Evolutionary conservation across 768 basidiomycete genomes (phyloP).

Genomic region (Trametes gibbosa): DNA sequence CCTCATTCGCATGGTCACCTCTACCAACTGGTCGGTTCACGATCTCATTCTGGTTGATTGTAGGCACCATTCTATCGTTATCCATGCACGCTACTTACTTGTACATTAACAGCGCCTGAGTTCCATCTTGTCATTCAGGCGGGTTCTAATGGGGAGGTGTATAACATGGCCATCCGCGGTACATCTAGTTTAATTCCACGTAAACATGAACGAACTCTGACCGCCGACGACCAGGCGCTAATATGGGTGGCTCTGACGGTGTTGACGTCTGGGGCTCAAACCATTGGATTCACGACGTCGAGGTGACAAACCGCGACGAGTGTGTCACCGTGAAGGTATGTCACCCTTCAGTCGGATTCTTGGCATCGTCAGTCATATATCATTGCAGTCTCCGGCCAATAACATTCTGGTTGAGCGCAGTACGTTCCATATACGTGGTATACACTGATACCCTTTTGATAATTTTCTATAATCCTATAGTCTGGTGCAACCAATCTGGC

Average conservation of each 20-base stretch:
- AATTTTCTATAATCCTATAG: no score
- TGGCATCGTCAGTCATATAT: background rate
- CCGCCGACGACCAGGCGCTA: slow-evolving; percentile 1
- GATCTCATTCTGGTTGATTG: slow-evolving; percentile 34
- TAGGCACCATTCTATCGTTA: background rate
- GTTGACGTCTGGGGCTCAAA: slow-evolving; percentile 32
- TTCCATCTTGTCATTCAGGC: slow-evolving; percentile 31
- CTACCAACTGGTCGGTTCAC: slow-evolving; percentile 30
- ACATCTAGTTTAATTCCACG: background rate
- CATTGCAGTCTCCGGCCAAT: slow-evolving; percentile 19
- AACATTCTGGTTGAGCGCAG: slow-evolving; percentile 31
- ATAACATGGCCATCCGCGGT: slow-evolving; percentile 33
- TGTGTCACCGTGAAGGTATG: slow-evolving; percentile 32
- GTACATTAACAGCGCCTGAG: slow-evolving; percentile 25
- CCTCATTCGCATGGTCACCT: slow-evolving; percentile 28
- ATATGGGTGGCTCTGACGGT: slow-evolving; percentile 31
- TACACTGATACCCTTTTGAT: no score
- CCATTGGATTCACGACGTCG: slow-evolving; percentile 33
- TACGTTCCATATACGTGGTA: background rate
- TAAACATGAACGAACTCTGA: background rate
- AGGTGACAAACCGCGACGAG: slow-evolving; percentile 33
- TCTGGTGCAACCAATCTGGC: slow-evolving; percentile 34
- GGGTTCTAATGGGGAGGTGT: slow-evolving; percentile 31
- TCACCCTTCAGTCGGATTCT: background rate
- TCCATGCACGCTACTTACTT: background rate